Conservation (phyloP, 2,329 filamentous ascomycete genomes). For the Westerdykella sp. region DNA sequence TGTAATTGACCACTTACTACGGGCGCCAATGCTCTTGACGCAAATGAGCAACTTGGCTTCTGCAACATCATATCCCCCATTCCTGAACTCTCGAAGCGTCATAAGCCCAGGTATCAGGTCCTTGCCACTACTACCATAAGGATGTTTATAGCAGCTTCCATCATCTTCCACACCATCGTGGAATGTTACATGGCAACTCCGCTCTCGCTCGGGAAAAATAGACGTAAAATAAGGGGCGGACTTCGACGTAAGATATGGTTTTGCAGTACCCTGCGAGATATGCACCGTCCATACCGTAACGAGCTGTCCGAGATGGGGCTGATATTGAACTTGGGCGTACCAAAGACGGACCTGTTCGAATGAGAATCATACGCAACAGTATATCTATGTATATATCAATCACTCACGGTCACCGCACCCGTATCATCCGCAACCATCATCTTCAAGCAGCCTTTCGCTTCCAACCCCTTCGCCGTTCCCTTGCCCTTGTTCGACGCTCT, state of each 20-base stretch:
- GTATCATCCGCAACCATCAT: conserved; percentile 53
- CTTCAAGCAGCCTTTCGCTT: conserved; percentile 48
- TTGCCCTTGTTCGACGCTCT: conserved; percentile 17
- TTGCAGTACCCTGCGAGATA: conserved; percentile 43
- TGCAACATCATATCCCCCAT: conserved; percentile 49
- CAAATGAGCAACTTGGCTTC: conserved; percentile 51
- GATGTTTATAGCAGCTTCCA: conserved; percentile 41
- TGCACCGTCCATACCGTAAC: conserved; percentile 54
- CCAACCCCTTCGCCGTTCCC: conserved; percentile 38
- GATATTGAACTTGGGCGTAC: conserved; percentile 41
- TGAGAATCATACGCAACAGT: neutral
- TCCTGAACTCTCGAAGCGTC: conserved; percentile 51
- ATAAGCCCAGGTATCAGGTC: conserved; percentile 46
- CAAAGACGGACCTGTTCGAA: conserved; percentile 46
- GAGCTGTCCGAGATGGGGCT: conserved; percentile 48
- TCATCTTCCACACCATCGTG: conserved; percentile 45
- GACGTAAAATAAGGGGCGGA: conserved; percentile 48
- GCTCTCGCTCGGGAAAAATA: conserved; percentile 54
- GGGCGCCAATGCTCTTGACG: conserved; percentile 52
- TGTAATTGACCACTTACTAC: conserved; percentile 41
- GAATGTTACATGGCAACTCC: conserved; percentile 49
- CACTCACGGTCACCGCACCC: conserved; percentile 47
- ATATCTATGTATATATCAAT: neutral
- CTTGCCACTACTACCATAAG: conserved; percentile 40
- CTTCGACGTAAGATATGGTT: conserved; percentile 36